Evolutionary conservation across 805 yeast genomes (phyloP).

Genomic region (Schizosaccharomyces octosporus): DNA sequence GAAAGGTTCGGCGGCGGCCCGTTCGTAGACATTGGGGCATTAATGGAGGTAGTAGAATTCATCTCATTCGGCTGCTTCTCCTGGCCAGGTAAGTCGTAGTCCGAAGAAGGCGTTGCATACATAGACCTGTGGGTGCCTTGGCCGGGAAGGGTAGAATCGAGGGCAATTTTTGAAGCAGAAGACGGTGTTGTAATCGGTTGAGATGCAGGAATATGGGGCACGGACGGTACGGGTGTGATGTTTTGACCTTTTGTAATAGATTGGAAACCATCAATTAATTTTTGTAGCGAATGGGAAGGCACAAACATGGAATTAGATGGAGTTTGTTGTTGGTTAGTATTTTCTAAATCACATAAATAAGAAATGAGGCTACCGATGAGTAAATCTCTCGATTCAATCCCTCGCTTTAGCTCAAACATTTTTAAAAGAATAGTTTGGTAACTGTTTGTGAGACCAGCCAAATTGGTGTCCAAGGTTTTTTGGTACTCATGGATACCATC

Average conservation of each 20-base stretch:
- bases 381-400: neutral
- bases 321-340: neutral
- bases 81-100: neutral
- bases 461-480: neutral
- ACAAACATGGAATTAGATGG: neutral
- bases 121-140: neutral
- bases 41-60: neutral
- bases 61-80: neutral
- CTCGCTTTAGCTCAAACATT: neutral
- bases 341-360: neutral
- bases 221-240: neutral
- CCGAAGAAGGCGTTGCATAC: neutral
- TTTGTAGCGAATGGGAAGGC: neutral
- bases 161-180: neutral
- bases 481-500: constrained; percentile 6
- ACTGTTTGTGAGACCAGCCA: neutral
- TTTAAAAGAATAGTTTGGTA: neutral
- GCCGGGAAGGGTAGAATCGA: neutral
- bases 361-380: neutral
- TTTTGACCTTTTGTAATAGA: neutral
- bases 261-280: neutral
- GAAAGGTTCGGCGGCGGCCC: neutral
- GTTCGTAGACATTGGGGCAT: neutral
- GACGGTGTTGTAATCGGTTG: neutral
- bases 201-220: neutral